Percentiles rank a stretch among this genome's conserved stretches.
These are phyloP conservation scores for Candida jianshihensis DNA, from an alignment of 805 yeast genomes.

Conservation along the genomic window DNA sequence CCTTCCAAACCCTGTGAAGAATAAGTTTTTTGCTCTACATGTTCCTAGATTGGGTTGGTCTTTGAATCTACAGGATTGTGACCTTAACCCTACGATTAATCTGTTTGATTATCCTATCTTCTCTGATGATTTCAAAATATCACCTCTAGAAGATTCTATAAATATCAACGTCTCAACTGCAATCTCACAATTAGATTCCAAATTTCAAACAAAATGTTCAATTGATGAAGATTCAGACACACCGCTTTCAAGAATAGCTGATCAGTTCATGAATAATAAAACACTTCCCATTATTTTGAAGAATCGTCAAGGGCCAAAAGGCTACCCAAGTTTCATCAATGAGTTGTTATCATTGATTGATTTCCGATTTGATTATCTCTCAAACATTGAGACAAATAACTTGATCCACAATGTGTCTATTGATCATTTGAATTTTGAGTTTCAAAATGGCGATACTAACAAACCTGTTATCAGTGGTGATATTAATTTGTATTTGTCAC, in stretches of 20 bases:
- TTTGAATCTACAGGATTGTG: constrained; percentile 30
- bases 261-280: constrained; percentile 12
- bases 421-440: constrained; percentile 28
- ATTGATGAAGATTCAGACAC: constrained; percentile 3
- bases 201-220: constrained; percentile 5
- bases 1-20: constrained; percentile 18
- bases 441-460: constrained; percentile 26
- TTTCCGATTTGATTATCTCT: constrained; percentile 10
- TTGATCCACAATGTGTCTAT: constrained; percentile 31
- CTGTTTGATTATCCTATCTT: constrained; percentile 19
- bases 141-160: constrained; percentile 10
- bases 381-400: constrained; percentile 9
- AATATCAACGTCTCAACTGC: constrained; percentile 7
- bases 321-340: constrained; percentile 15
- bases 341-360: constrained; percentile 12
- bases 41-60: constrained; percentile 34
- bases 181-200: constrained; percentile 3
- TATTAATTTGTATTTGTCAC: constrained; percentile 25
- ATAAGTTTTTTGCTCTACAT: constrained; percentile 14
- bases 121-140: constrained; percentile 9
- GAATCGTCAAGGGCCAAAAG: constrained; percentile 16
- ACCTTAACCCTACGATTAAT: constrained; percentile 20
- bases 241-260: constrained; percentile 12
- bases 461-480: constrained; percentile 33
- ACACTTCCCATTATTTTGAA: constrained; percentile 13